These are phyloP conservation scores for Nepenthes alata DNA, from an alignment of 179 eudicot genomes.

Conservation along the genomic window DNA sequence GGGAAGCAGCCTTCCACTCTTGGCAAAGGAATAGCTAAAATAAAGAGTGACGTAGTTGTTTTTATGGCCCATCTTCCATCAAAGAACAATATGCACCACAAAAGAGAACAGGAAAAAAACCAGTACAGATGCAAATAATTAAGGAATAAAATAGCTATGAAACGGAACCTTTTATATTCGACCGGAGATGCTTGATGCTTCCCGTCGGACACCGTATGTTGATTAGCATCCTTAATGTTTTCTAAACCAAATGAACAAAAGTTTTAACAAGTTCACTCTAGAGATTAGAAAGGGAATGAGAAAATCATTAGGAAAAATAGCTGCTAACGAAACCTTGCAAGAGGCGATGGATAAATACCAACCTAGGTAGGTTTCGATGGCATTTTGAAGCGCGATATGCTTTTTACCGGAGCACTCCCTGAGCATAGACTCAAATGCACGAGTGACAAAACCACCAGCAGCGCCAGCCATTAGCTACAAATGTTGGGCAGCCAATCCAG, in stretches of 20 bases:
- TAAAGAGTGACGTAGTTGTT: too few relatives aligned
- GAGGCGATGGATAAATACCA: neutral
- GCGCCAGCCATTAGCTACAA: conserved; percentile 43
- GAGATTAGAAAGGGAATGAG: neutral
- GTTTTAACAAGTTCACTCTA: conserved; percentile 5
- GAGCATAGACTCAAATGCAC: conserved; percentile 89
- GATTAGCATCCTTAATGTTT: conserved; percentile 45
- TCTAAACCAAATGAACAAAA: conserved; percentile 23
- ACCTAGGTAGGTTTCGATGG: conserved; percentile 69
- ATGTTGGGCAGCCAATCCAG: too few relatives aligned
- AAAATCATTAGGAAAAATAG: neutral
- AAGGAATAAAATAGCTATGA: too few relatives aligned
- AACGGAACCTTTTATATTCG: conserved; percentile 41
- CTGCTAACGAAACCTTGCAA: neutral
- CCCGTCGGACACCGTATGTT: conserved; percentile 27
- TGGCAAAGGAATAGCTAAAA: too few relatives aligned
- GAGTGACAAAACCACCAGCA: conserved; percentile 80
- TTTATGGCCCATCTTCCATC: too few relatives aligned
- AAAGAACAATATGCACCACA: too few relatives aligned
- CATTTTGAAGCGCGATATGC: conserved; percentile 48
- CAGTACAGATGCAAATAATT: too few relatives aligned
- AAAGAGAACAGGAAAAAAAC: too few relatives aligned
- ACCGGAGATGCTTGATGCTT: conserved; percentile 18
- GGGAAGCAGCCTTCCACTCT: too few relatives aligned
- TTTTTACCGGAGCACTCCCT: conserved; percentile 73